Percentiles rank a stretch among this genome's conserved stretches.
Conservation (phyloP, 2,329 filamentous ascomycete genomes). For the Xylariaceae sp. region DNA sequence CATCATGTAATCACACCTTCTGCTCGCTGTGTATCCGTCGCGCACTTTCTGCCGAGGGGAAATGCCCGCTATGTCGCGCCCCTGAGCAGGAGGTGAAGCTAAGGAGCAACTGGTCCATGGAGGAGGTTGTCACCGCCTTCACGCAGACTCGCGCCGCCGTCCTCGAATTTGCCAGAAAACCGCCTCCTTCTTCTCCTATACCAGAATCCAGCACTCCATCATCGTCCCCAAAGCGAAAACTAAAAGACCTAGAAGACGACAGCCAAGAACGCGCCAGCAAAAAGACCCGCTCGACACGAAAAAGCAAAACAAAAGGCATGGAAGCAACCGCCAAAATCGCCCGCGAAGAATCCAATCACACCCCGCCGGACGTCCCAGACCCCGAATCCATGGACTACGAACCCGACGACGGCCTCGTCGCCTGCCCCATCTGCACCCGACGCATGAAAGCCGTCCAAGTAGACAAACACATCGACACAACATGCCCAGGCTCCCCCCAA, state of each 20-base stretch:
- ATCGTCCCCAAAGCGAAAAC: conserved; percentile 49
- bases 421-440: conserved; percentile 74
- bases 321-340: conserved; percentile 35
- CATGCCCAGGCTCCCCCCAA: conserved; percentile 33
- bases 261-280: conserved; percentile 37
- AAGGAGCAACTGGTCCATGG: conserved; percentile 75
- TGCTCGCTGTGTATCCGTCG: conserved; percentile 93
- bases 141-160: conserved; percentile 56
- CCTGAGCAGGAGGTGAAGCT: conserved; percentile 79
- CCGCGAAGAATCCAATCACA: conserved; percentile 30
- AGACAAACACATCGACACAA: conserved; percentile 74
- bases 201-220: conserved; percentile 17
- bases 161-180: conserved; percentile 57
- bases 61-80: conserved; percentile 78
- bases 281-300: conserved; percentile 46
- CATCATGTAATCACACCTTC: conserved; percentile 91
- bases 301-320: conserved; percentile 41
- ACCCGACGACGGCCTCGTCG: conserved; percentile 67
- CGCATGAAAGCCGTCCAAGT: conserved; percentile 77
- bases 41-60: conserved; percentile 74
- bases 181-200: conserved; percentile 20
- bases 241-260: conserved; percentile 32
- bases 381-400: conserved; percentile 19
- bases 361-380: background rate
- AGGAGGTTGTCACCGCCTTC: conserved; percentile 81